A percentile compares a stretch with the other conserved stretches of the same genome.
These are phyloP conservation scores for Bryoglossum gracile DNA, from an alignment of 495 filamentous ascomycete species.

Conservation along the genomic window DNA sequence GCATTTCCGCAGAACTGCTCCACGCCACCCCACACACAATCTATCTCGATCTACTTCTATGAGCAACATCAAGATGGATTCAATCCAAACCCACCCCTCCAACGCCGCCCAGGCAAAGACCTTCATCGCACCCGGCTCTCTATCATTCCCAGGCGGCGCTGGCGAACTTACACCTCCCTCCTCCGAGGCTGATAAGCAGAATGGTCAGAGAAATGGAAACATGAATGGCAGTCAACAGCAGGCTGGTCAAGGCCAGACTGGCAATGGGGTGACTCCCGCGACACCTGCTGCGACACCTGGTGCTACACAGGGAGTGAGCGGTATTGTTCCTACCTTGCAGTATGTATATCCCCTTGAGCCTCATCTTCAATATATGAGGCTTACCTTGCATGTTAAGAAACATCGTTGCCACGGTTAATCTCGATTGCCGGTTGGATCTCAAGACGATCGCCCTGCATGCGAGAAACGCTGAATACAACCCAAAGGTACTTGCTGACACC, in stretches of 20 bases:
- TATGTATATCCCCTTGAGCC: constrained; percentile 58
- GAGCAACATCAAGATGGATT: constrained; percentile 54
- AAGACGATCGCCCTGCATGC: constrained; percentile 99
- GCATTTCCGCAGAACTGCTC: constrained; percentile 19
- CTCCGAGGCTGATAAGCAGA: constrained; percentile 43
- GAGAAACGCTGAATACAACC: constrained; percentile 97
- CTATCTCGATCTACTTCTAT: constrained; percentile 12
- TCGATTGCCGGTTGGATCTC: constrained; percentile 94
- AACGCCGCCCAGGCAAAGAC: constrained; percentile 85
- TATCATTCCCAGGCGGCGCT: constrained; percentile 82
- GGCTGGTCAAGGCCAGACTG: constrained; percentile 50
- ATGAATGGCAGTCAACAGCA: constrained; percentile 53
- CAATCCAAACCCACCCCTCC: constrained; percentile 80
- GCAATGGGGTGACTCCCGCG: constrained; percentile 86
- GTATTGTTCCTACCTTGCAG: constrained; percentile 96
- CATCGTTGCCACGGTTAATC: constrained; percentile 98
- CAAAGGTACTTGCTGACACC: constrained; percentile 66
- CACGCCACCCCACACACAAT: neutral
- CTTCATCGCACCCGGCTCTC: constrained; percentile 79
- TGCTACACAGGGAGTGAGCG: constrained; percentile 66
- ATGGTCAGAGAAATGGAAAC: constrained; percentile 38
- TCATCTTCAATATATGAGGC: constrained; percentile 37
- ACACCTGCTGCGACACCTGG: constrained; percentile 93
- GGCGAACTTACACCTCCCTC: constrained; percentile 74
- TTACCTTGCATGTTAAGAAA: constrained; percentile 78